Evolutionary conservation across 768 basidiomycete species (phyloP), one percentile per base, ranked within the genome.

Genomic region (Fibroporia radiculosa): DNA sequence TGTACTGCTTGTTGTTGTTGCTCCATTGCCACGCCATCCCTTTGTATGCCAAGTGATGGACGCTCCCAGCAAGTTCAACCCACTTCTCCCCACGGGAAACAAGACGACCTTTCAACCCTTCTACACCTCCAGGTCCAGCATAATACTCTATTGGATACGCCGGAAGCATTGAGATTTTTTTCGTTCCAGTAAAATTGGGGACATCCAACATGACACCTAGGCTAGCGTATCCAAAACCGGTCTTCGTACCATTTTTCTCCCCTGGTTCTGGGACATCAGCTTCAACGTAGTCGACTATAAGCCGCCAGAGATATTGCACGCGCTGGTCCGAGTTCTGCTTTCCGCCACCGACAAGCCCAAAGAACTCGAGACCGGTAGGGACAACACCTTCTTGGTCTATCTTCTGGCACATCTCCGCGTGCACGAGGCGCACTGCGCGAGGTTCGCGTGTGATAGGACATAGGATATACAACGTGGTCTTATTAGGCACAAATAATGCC

Each of bases 261-360:
- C 42, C 2, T 34, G 36, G 14, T 18, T 34, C 20, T 22, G 44
- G 49, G 13, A 54, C 47, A 44, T 61, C 57, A 19, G 75, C 59
- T 54, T 82, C 80, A 36, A 78, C 60, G 46, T 71, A 74, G 58
- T 79, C 75, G 40, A 74, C 66, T n/a, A 56, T 60, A n/a, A 81
- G 70, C 25, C 57, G 57, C 71, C 69, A 56, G 63, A 60, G 2
- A 58, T 60, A 43, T 64, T 66, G 35, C 67, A 68, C 31, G 67
- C 69, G 40, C 67, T 41, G 7, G 26, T 56, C 53, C 20, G 34
- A 37, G 10, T 31, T n/a, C 39, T 33, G 35, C 29, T 36, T 28
- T 10, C 28, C 37, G 19, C 50, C 22, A n/a, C n/a, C n/a, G 14
- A 54, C 44, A 2, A 60, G 49, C 1, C 54, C 55, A 0, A 55